A percentile compares a stretch with the other conserved stretches of the same genome.
phyloP scores from a whole-genome alignment of 2,329 filamentous ascomycete species.

The Colletotrichum chrysophilum region DNA sequence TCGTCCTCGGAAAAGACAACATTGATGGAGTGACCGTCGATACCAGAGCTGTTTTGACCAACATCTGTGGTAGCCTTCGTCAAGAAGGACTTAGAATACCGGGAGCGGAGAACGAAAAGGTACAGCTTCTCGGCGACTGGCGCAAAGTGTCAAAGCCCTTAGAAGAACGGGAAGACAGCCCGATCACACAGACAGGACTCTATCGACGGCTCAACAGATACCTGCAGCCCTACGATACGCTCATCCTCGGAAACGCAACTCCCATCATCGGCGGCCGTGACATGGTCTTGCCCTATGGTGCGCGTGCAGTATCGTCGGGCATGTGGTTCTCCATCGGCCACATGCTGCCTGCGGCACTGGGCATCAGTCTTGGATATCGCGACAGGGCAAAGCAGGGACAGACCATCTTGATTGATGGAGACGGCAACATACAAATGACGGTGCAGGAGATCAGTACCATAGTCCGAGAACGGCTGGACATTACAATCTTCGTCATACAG shows the following conservation, averaged over 20 bases:
- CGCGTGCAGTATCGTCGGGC: constrained; percentile 45
- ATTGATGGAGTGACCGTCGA: not conserved
- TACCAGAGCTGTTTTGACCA: not conserved
- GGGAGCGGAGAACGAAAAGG: not conserved
- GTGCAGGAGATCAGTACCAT: constrained; percentile 71
- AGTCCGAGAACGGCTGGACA: constrained; percentile 55
- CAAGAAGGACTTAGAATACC: not conserved
- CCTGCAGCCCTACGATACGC: not conserved
- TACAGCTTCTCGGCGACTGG: not conserved
- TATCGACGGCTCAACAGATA: not conserved
- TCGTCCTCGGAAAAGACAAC: not conserved
- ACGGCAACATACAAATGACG: constrained; percentile 70
- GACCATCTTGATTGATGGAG: constrained; percentile 64
- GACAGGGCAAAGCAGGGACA: constrained; percentile 3
- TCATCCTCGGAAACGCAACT: constrained; percentile 51
- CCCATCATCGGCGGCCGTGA: constrained; percentile 57
- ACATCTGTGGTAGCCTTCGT: not conserved
- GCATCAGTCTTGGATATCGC: constrained; percentile 55
- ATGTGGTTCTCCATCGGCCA: constrained; percentile 68
- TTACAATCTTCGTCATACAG: constrained; percentile 57
- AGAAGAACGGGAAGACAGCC: not conserved
- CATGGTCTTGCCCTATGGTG: constrained; percentile 51
- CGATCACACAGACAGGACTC: not conserved
- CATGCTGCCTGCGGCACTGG: constrained; percentile 62
- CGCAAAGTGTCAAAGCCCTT: not conserved